Conservation (phyloP, 352 stramenopile species). For the Discostella stelligera region DNA sequence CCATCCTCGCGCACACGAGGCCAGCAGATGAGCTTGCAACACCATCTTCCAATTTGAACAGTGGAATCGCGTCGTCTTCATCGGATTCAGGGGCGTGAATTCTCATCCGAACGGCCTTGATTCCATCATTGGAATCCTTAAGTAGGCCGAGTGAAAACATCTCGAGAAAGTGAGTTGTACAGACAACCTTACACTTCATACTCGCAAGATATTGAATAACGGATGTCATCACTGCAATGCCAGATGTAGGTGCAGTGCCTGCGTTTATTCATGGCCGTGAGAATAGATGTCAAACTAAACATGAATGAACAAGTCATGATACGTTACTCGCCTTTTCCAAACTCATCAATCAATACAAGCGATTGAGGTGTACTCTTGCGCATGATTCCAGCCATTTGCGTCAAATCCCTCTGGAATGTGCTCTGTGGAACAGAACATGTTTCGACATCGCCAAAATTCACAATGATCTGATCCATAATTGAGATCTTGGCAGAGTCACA, state of each 20-base stretch:
- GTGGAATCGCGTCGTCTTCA: slow-evolving; percentile 64
- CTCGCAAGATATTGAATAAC: slow-evolving; percentile 61
- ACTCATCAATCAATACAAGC: slow-evolving; percentile 82
- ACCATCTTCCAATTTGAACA: slow-evolving; percentile 80
- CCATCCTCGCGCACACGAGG: slow-evolving; percentile 78
- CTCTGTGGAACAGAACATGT: slow-evolving; percentile 81
- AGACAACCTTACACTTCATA: slow-evolving; percentile 69
- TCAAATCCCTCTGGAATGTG: slow-evolving; percentile 82
- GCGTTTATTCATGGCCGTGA: not conserved
- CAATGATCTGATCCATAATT: slow-evolving; percentile 78
- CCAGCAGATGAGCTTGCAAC: slow-evolving; percentile 77
- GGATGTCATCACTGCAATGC: slow-evolving; percentile 76
- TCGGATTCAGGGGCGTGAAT: slow-evolving; percentile 72
- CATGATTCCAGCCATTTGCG: slow-evolving; percentile 79
- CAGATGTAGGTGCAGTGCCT: slow-evolving; percentile 75
- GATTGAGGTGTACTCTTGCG: slow-evolving; percentile 55
- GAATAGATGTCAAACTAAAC: not conserved
- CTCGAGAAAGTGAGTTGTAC: slow-evolving; percentile 82
- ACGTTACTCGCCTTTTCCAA: slow-evolving; percentile 71
- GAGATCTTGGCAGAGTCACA: slow-evolving; percentile 73
- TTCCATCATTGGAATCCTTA: slow-evolving; percentile 52
- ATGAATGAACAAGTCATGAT: not conserved
- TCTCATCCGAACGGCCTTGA: slow-evolving; percentile 75
- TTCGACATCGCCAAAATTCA: slow-evolving; percentile 74
- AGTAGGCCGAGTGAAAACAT: slow-evolving; percentile 79